A percentile compares a stretch with the other conserved stretches of the same genome.
Conservation (phyloP, 2,329 filamentous ascomycete genomes). For the Exophiala sideris region DNA sequence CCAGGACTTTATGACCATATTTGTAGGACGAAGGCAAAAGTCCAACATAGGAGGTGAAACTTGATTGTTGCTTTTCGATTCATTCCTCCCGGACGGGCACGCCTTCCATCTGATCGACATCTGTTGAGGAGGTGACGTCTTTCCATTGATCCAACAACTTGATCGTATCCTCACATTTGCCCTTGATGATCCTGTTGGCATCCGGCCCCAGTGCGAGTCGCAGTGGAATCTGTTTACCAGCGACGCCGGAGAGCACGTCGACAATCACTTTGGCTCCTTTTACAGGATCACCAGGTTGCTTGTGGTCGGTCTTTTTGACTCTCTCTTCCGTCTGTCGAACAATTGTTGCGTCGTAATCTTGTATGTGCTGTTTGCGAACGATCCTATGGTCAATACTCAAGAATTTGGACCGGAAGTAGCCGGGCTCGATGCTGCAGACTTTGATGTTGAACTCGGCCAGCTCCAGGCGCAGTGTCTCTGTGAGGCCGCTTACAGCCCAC, state of each 20-base stretch:
- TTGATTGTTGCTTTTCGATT: not conserved
- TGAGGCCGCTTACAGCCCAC: conserved; percentile 29
- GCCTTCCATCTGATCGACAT: conserved; percentile 13
- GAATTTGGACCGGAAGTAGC: conserved; percentile 27
- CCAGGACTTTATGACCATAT: too few species aligned
- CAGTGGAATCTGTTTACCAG: conserved; percentile 51
- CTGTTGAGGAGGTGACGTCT: conserved; percentile 39
- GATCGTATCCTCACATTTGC: conserved; percentile 45
- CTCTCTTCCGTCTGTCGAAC: conserved; percentile 12
- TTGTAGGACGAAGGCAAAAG: too few species aligned
- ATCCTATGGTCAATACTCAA: conserved; percentile 12
- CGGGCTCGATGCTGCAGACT: conserved; percentile 37
- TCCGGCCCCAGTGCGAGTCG: conserved; percentile 57
- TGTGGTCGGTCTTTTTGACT: conserved; percentile 35
- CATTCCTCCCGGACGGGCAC: not conserved
- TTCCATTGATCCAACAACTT: conserved; percentile 51
- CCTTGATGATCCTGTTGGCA: conserved; percentile 40
- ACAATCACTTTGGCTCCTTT: conserved; percentile 54
- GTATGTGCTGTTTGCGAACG: conserved; percentile 6
- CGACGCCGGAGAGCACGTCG: conserved; percentile 53
- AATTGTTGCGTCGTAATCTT: conserved; percentile 17
- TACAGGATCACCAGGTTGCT: conserved; percentile 54
- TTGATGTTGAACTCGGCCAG: conserved; percentile 35
- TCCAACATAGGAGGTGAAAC: not conserved
- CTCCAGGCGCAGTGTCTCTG: conserved; percentile 32